Evolutionary conservation across 176 grass and related monocot genomes (phyloP).

Genomic region (Chrysopogon serrulatus): DNA sequence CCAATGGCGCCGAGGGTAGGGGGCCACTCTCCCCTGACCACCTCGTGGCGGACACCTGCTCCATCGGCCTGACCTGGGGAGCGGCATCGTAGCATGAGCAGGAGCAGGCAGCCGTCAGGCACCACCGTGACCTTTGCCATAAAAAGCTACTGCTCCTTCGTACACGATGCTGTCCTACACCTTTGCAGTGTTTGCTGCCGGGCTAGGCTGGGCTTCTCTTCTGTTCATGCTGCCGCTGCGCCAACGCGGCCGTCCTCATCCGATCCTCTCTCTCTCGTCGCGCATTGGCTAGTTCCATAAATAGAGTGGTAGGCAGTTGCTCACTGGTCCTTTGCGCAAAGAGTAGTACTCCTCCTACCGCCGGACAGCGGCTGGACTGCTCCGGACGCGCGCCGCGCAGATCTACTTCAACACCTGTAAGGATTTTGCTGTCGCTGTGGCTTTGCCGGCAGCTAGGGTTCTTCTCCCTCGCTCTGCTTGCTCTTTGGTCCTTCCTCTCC

Average conservation of each 20-base stretch:
- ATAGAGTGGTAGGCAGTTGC: conserved; percentile 8
- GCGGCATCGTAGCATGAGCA: no score
- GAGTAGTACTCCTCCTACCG: neutral
- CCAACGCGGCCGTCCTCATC: neutral
- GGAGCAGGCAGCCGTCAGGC: neutral
- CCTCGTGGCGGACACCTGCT: conserved; percentile 28
- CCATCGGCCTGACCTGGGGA: neutral
- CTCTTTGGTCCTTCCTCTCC: neutral
- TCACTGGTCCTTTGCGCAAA: conserved; percentile 29
- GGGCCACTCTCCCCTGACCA: neutral
- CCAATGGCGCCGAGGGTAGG: neutral
- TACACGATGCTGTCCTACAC: neutral
- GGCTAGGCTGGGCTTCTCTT: neutral
- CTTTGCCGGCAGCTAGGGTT: conserved; percentile 26
- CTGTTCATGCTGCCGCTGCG: neutral
- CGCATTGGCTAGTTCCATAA: conserved; percentile 30
- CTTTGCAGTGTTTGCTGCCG: neutral
- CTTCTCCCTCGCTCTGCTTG: neutral
- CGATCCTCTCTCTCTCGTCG: neutral
- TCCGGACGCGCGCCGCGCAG: neutral
- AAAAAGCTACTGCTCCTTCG: conserved; percentile 1
- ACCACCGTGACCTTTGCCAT: neutral
- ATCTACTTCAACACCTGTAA: conserved; percentile 40
- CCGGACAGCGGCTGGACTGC: neutral
- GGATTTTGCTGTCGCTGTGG: neutral